Percentiles rank a stretch among this genome's conserved stretches.
These are phyloP conservation scores for Oryza australiensis DNA, from an alignment of 176 grass and related monocot genomes.

Conservation along the genomic window DNA sequence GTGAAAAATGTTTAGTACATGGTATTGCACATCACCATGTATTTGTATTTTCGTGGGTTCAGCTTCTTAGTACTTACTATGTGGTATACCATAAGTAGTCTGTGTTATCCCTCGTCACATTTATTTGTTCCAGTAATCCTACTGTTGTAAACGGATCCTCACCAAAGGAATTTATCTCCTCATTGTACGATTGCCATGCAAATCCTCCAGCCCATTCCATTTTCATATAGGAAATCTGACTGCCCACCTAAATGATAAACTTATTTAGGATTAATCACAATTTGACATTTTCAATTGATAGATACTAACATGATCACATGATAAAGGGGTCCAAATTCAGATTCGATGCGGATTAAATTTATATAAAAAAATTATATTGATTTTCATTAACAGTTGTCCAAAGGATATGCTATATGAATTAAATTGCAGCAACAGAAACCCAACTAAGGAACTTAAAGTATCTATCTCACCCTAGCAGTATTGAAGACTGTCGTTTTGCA, in stretches of 20 bases:
- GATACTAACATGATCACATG: not conserved
- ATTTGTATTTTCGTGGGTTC: conserved; percentile 2
- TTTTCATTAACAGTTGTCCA: not conserved
- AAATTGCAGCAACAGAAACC: conserved; percentile 15
- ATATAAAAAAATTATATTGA: not conserved
- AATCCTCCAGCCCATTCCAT: conserved; percentile 89
- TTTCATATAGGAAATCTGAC: conserved; percentile 79
- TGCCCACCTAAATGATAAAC: conserved; percentile 64
- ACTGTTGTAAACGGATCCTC: conserved; percentile 63
- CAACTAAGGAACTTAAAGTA: not conserved
- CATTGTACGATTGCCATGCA: conserved; percentile 78
- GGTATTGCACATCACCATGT: not conserved
- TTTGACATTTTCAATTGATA: not conserved
- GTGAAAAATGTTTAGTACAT: conserved; percentile 32
- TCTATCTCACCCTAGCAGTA: conserved; percentile 76
- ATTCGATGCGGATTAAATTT: not conserved
- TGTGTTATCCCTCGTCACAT: conserved; percentile 90
- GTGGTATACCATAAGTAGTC: conserved; percentile 98
- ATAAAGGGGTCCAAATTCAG: not conserved
- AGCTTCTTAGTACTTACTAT: conserved; percentile 55
- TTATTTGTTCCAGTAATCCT: conserved; percentile 93
- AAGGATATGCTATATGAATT: not conserved
- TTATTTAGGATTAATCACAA: not conserved
- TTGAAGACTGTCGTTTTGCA: conserved; percentile 95
- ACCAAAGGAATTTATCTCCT: conserved; percentile 68